Evolutionary conservation across 169 alveolate genomes (phyloP).

Genomic region (Cryptosporidium viatorum): DNA sequence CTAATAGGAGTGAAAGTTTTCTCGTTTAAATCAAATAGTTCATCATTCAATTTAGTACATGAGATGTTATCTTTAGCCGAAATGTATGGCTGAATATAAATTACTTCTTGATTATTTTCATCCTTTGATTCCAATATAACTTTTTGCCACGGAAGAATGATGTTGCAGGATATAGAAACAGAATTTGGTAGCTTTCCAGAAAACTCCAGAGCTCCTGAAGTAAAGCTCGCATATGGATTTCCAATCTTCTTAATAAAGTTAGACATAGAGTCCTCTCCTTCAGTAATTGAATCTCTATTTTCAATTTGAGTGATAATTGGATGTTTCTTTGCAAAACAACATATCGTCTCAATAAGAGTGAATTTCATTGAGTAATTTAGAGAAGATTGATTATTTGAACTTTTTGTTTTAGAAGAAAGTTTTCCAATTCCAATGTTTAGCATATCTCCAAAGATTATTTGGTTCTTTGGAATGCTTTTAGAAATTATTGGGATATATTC

Average conservation of each 20-base stretch:
- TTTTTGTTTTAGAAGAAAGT: neutral
- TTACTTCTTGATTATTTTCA: neutral
- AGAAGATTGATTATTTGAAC: neutral
- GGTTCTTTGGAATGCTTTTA: neutral
- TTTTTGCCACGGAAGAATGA: constrained; percentile 67
- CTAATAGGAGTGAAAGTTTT: neutral
- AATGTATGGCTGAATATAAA: constrained; percentile 50
- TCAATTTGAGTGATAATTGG: constrained; percentile 40
- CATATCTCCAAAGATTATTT: neutral
- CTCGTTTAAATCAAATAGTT: neutral
- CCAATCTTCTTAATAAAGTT: constrained; percentile 18
- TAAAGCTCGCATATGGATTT: constrained; percentile 28
- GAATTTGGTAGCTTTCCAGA: constrained; percentile 47
- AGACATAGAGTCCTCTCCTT: neutral
- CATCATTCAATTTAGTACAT: constrained; percentile 34
- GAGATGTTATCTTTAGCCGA: constrained; percentile 9
- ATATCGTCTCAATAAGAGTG: constrained; percentile 14
- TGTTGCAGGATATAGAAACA: constrained; percentile 26
- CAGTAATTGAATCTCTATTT: neutral
- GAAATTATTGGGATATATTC: constrained; percentile 7
- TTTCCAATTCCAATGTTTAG: constrained; percentile 21
- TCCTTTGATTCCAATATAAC: neutral
- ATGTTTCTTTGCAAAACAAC: constrained; percentile 43
- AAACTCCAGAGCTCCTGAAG: constrained; percentile 23
- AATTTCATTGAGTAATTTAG: constrained; percentile 16